Conservation (phyloP, 139 green algal genomes). For the Tetraselmis chui region DNA sequence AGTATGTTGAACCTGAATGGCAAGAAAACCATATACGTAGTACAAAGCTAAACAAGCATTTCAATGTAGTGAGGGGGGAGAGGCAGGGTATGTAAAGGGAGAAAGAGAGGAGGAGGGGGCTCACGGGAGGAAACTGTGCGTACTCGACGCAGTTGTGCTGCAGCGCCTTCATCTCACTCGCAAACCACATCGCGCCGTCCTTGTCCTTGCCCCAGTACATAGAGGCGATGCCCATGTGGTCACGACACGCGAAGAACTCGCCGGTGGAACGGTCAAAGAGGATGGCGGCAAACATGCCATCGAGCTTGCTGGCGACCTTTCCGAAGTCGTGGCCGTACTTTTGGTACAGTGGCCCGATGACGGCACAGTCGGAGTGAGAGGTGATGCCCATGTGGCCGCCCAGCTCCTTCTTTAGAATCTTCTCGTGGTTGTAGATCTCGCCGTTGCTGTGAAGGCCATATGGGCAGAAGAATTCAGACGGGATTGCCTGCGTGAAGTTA, state of each 20-base stretch:
- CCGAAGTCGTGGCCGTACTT: slow-evolving; percentile 60
- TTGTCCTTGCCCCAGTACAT: slow-evolving; percentile 85
- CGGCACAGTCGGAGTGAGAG: slow-evolving; percentile 48
- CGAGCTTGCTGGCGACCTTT: slow-evolving; percentile 72
- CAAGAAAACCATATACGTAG: too few species aligned
- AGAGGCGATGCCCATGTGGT: slow-evolving; percentile 90
- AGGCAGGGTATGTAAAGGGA: too few species aligned
- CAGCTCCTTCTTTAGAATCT: slow-evolving; percentile 29
- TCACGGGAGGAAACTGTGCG: slow-evolving; percentile 70
- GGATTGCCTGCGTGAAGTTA: too few species aligned
- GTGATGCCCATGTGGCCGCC: slow-evolving; percentile 31
- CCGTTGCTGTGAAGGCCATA: slow-evolving; percentile 42
- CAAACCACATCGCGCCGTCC: slow-evolving; percentile 84
- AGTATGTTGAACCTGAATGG: too few species aligned
- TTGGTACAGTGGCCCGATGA: slow-evolving; percentile 41
- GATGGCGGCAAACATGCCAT: slow-evolving; percentile 92
- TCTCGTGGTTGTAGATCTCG: slow-evolving; percentile 67
- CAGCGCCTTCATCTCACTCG: slow-evolving; percentile 94
- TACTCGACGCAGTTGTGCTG: slow-evolving; percentile 53
- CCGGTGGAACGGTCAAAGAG: slow-evolving; percentile 59
- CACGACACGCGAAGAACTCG: slow-evolving; percentile 62
- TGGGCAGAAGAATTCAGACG: too few species aligned
- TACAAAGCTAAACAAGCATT: too few species aligned
- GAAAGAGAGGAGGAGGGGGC: too few species aligned
- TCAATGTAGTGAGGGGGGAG: too few species aligned